These are phyloP conservation scores for Glomus cerebriforme DNA, from an alignment of 192 early-diverging fungal species.

Conservation along the genomic window DNA sequence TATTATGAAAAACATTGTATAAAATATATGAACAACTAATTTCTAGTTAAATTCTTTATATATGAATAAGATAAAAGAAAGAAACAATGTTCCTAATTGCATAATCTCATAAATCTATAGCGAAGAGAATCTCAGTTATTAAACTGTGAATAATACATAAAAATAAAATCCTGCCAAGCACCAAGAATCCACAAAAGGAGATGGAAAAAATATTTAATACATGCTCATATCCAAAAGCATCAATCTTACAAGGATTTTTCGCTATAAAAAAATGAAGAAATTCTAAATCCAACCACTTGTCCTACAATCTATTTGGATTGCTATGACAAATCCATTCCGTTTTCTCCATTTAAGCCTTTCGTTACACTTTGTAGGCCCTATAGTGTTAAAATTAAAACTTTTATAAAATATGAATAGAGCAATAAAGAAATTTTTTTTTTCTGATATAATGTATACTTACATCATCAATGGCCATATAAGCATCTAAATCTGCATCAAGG, in stretches of 20 bases:
- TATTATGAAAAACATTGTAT: neutral
- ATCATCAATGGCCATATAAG: conserved; percentile 32
- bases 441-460: neutral
- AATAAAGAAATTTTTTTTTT: neutral
- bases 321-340: conserved; percentile 19
- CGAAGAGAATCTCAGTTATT: neutral
- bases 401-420: neutral
- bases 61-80: neutral
- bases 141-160: neutral
- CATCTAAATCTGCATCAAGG: conserved; percentile 33
- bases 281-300: neutral
- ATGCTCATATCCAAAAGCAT: neutral
- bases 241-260: neutral
- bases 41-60: neutral
- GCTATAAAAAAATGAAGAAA: neutral
- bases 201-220: neutral
- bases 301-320: neutral
- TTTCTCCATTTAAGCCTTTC: neutral
- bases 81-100: neutral
- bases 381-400: neutral
- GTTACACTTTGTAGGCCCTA: neutral
- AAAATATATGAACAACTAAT: neutral
- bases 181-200: neutral
- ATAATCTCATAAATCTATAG: neutral
- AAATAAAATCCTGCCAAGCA: neutral